These are phyloP conservation scores for Fusarium drepaniforme DNA, from an alignment of 2,329 filamentous ascomycete genomes.

Conservation along the genomic window DNA sequence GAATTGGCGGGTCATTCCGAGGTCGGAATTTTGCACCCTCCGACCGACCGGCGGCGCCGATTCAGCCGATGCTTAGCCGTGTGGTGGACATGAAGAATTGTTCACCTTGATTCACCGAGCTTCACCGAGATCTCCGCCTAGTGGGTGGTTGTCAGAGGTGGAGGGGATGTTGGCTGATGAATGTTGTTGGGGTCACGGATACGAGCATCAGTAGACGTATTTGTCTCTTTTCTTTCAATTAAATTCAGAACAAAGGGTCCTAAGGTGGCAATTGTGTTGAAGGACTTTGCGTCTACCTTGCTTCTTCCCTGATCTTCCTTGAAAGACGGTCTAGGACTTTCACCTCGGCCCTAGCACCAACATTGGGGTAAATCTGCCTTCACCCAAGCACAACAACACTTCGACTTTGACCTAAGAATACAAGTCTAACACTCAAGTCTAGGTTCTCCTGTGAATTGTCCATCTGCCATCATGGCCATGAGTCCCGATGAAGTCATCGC, in stretches of 20 bases:
- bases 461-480: slow-evolving; percentile 38
- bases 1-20: slow-evolving; percentile 44
- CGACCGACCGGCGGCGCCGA: slow-evolving; percentile 32
- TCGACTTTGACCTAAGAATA: background rate
- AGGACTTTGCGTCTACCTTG: background rate
- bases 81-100: background rate
- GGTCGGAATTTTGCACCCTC: slow-evolving; percentile 47
- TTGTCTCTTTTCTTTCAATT: background rate
- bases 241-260: background rate
- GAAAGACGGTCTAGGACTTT: background rate
- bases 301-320: background rate
- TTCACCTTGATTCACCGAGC: slow-evolving; percentile 17
- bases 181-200: background rate
- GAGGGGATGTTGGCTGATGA: slow-evolving; percentile 4
- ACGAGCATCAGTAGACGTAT: background rate
- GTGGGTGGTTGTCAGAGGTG: slow-evolving; percentile 6
- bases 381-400: background rate
- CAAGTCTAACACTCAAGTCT: background rate
- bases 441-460: background rate
- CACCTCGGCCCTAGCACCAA: background rate
- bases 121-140: slow-evolving; percentile 19
- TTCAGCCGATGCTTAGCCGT: slow-evolving; percentile 45
- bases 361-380: slow-evolving; percentile 3
- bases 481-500: slow-evolving; percentile 53
- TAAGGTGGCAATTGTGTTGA: background rate